These are phyloP conservation scores for Verticillium nonalfalfae DNA, from an alignment of 2,329 filamentous ascomycete genomes.

Conservation along the genomic window DNA sequence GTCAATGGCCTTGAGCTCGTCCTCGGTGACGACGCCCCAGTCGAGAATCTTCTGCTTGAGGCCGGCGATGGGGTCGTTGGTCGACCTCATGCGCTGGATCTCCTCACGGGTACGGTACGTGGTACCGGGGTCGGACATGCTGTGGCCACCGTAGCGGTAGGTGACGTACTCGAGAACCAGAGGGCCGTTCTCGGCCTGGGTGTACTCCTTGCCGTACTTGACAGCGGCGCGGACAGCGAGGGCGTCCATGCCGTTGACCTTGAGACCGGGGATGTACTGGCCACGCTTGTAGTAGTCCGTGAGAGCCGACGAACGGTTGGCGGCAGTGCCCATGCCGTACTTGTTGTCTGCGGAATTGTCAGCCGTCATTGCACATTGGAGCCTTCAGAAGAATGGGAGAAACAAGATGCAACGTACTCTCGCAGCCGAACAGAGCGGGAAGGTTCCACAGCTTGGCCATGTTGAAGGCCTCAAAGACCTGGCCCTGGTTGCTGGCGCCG, in stretches of 20 bases:
- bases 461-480: slow-evolving; percentile 99
- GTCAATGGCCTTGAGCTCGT: slow-evolving; percentile 93
- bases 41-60: slow-evolving; percentile 98
- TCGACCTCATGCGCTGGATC: slow-evolving; percentile 98
- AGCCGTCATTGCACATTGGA: not conserved
- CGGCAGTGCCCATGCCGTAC: slow-evolving; percentile 98
- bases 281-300: slow-evolving; percentile 99
- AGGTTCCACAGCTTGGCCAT: slow-evolving; percentile 99
- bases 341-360: slow-evolving; percentile 76
- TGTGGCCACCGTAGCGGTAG: slow-evolving; percentile 98
- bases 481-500: slow-evolving; percentile 97
- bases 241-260: slow-evolving; percentile 99
- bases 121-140: slow-evolving; percentile 98
- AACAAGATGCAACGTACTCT: slow-evolving; percentile 65
- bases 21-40: slow-evolving; percentile 86
- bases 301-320: slow-evolving; percentile 85
- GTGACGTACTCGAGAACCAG: slow-evolving; percentile 98
- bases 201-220: slow-evolving; percentile 87
- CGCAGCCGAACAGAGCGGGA: slow-evolving; percentile 91
- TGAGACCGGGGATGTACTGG: slow-evolving; percentile 98
- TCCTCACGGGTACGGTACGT: slow-evolving; percentile 99
- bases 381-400: not conserved
- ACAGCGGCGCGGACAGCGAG: slow-evolving; percentile 96
- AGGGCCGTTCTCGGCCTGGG: slow-evolving; percentile 76
- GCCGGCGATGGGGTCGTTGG: slow-evolving; percentile 95